These are phyloP conservation scores for Phaeolepiota aurea DNA, from an alignment of 768 basidiomycete genomes.

Conservation along the genomic window DNA sequence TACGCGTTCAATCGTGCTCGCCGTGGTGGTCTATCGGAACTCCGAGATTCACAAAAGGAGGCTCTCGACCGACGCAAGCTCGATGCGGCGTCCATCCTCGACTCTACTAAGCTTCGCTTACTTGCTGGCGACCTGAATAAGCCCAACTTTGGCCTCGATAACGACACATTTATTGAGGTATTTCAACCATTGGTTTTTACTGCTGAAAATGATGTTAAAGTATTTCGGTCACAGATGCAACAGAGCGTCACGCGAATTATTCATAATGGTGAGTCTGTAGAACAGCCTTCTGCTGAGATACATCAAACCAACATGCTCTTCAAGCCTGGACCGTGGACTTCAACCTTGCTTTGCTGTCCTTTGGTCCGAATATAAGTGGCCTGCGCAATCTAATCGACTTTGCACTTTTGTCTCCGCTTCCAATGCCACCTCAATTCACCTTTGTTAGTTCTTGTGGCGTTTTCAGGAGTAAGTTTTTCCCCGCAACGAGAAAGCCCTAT, in stretches of 20 bases:
- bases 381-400: conserved; percentile 25
- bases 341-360: conserved; percentile 18
- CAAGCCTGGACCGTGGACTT: conserved; percentile 29
- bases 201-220: neutral
- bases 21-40: neutral
- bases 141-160: conserved; percentile 5
- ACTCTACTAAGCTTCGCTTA: conserved; percentile 15
- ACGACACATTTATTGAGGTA: neutral
- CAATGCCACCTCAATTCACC: conserved; percentile 17
- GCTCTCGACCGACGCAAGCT: conserved; percentile 16
- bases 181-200: too few relatives aligned
- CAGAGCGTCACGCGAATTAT: conserved; percentile 17
- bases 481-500: neutral
- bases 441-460: conserved; percentile 24
- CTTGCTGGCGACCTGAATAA: conserved; percentile 13
- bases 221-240: conserved; percentile 3
- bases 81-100: conserved; percentile 8
- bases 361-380: conserved; percentile 19
- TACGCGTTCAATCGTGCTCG: conserved; percentile 25
- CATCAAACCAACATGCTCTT: conserved; percentile 1
- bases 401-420: conserved; percentile 15
- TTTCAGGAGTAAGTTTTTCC: conserved; percentile 16
- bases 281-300: conserved; percentile 1
- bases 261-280: conserved; percentile 17
- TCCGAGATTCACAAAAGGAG: conserved; percentile 11